phyloP scores from a whole-genome alignment of 345 rosid species.

The Eucalyptus globulus region DNA sequence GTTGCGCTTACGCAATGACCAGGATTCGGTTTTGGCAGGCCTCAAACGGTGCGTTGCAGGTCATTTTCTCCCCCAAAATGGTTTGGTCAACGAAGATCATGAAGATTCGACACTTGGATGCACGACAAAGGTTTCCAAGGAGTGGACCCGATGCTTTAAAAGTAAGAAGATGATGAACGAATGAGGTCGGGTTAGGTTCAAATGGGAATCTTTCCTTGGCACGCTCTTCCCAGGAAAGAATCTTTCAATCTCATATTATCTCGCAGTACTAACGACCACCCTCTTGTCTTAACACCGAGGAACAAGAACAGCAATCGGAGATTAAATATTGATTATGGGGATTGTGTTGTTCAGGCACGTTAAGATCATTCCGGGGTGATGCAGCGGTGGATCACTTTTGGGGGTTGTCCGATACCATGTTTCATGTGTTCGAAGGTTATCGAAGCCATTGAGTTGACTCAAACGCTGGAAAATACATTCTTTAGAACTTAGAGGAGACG shows the following conservation, averaged over 20 bases:
- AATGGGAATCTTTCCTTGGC: neutral
- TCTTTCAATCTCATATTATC: neutral
- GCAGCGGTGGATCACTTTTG: neutral
- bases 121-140: neutral
- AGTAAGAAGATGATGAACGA: neutral
- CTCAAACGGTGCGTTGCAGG: neutral
- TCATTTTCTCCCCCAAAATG: neutral
- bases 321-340: neutral
- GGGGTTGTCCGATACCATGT: neutral
- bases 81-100: neutral
- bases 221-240: neutral
- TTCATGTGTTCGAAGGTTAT: neutral
- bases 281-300: neutral
- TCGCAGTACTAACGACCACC: neutral
- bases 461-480: neutral
- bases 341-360: neutral
- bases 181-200: neutral
- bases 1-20: neutral
- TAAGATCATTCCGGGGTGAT: neutral
- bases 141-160: neutral
- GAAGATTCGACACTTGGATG: constrained; percentile 20
- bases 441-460: neutral
- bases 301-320: neutral
- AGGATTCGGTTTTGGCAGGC: neutral
- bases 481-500: neutral